Percentiles rank a stretch among this genome's conserved stretches.
Conservation (phyloP, 148 eudicot species). For the Oxyria digyna region DNA sequence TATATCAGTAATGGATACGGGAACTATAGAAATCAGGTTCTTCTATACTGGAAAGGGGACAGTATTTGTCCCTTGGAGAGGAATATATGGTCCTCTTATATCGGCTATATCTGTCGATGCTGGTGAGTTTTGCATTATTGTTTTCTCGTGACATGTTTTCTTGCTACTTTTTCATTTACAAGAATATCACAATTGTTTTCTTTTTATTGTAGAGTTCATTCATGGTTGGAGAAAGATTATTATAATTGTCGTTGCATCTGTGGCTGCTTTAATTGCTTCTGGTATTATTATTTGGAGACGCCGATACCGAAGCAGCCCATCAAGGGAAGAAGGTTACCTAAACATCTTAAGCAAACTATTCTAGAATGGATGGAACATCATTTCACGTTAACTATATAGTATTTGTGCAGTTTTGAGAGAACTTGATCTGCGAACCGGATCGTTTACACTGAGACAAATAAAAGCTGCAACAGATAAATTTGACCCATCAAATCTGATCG, state of each 20-base stretch:
- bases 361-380: not conserved
- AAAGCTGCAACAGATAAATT: constrained; percentile 64
- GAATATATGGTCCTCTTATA: constrained; percentile 50
- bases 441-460: constrained; percentile 46
- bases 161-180: not conserved
- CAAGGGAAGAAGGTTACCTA: constrained; percentile 46
- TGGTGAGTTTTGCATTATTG: constrained; percentile 21
- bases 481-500: constrained; percentile 36
- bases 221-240: constrained; percentile 22
- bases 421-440: constrained; percentile 44
- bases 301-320: constrained; percentile 14
- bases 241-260: constrained; percentile 14
- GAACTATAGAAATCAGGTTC: constrained; percentile 38
- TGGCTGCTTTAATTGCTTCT: constrained; percentile 10
- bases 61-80: constrained; percentile 35
- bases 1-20: constrained; percentile 15
- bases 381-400: not conserved
- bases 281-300: constrained; percentile 23
- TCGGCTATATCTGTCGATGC: constrained; percentile 53
- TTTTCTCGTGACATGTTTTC: not conserved
- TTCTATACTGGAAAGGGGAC: constrained; percentile 55
- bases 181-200: not conserved
- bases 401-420: constrained; percentile 30
- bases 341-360: not conserved
- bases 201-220: constrained; percentile 20